Percentiles rank a stretch among this genome's conserved stretches.
Evolutionary conservation across 1,284 basidiomycete species (phyloP).

Genomic region (Trichosporon inkin): DNA sequence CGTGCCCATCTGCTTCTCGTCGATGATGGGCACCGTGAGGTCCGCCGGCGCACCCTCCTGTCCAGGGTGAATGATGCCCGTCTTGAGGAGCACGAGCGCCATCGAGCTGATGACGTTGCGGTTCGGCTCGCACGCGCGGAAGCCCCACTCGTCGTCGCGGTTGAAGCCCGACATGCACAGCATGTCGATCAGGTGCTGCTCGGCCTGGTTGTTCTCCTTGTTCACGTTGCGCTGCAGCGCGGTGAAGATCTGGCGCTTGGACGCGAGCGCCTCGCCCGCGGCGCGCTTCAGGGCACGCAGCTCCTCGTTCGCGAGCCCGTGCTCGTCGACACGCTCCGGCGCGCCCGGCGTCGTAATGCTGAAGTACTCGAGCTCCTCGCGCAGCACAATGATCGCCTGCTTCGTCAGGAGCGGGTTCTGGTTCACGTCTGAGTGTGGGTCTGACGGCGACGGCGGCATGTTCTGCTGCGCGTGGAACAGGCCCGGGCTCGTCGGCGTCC

Average conservation of each 20-base stretch:
- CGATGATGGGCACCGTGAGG: conserved; percentile 53
- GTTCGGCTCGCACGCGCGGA: conserved; percentile 87
- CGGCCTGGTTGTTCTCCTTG: conserved; percentile 98
- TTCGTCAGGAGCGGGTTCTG: conserved; percentile 91
- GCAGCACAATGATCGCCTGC: conserved; percentile 96
- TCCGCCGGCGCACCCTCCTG: conserved; percentile 31
- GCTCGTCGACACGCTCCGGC: conserved; percentile 60
- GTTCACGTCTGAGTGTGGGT: conserved; percentile 37
- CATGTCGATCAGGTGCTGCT: conserved; percentile 99
- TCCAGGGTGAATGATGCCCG: conserved; percentile 73
- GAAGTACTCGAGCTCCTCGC: conserved; percentile 98
- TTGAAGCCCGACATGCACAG: conserved; percentile 99
- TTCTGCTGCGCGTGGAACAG: conserved; percentile 74
- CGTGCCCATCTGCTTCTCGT: conserved; percentile 89
- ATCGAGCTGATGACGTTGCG: conserved; percentile 97
- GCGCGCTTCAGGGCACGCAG: conserved; percentile 72
- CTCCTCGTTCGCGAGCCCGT: conserved; percentile 68
- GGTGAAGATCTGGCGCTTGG: conserved; percentile 90
- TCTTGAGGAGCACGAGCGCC: conserved; percentile 94
- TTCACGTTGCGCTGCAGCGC: conserved; percentile 97
- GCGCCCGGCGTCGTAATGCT: conserved; percentile 61
- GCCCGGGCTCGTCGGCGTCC: conserved; percentile 67
- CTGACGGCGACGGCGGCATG: conserved; percentile 56
- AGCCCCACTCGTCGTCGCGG: conserved; percentile 95
- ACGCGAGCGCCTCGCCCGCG: conserved; percentile 82